Base-by-base conservation (phyloP, 106 monocot genomes). In the Cymbidium sinense region DNA sequence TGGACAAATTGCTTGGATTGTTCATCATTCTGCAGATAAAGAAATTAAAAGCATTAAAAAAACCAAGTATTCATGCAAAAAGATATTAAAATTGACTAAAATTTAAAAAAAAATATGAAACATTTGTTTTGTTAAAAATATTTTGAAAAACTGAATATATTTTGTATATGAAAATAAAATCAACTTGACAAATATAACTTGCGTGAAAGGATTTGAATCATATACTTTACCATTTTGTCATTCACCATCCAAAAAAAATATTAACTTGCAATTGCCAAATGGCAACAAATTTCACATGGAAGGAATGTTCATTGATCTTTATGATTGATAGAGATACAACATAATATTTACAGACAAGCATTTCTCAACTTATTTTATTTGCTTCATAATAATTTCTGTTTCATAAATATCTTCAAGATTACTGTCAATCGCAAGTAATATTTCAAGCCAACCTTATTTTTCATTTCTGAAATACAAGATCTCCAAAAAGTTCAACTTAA, bases 1-100 rank as follows among this genome's bases (percentile, higher is more conserved):
- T 96, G 96, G 21, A 96, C 94, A 80, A 82, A 94, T 82, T 85
- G 93, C 83, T 94, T 96, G 37, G 91, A n/a, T 85, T 96, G 96
- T 44, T 96, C 96, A 54, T 96, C 96, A 84, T 91, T 96, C 96
- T 96, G 84, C 81, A 83, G 3, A 76, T 18, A 4, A 2, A 33
- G 31, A 11, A 31, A 29, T 29, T 65, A 15, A 65, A 12, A 11
- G 12, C 7, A 65, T 1, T 1, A 65, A 64, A 65, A 64, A 64
- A 29, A 19, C 21, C 55, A 5, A 29, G 11, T 3, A 65, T 28
- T 65, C 11, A n/a, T 12, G 27, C 7, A 28, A 30, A 31, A 30
- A 65, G 2, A 65, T 65, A 65, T 12, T 15, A 13, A 30, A 0
- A 30, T 31, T 65, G 65, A 29, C 12, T 64, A n/a, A 6, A n/a